Base-by-base conservation (phyloP, 768 basidiomycete genomes). In the Amanita brunnescens region DNA sequence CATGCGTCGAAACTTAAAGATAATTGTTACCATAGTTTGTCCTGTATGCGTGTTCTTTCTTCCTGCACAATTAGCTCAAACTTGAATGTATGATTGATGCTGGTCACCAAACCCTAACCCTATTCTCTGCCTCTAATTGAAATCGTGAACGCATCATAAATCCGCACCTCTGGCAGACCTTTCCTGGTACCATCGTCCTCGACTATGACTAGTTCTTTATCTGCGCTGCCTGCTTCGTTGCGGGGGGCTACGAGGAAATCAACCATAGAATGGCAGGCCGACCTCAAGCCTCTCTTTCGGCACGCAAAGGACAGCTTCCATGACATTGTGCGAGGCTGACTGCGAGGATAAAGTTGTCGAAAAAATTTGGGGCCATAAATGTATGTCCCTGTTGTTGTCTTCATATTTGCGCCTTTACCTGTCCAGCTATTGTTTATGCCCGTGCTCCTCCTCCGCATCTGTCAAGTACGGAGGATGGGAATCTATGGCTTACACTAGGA, bases 381-480 rank as follows among this genome's bases (percentile, higher is more conserved):
- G 93, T 95, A 30, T 13, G 79, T 64, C 23, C 41, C 38, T 30
- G 9, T 38, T 21, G 16, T 32, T 16, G 29, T 7, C 21, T 35
- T 18, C 33, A 23, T 20, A 41, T 21, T 29, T 29, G n/a, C 26
- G 33, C 38, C 44, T 44, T 49, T 20, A 37, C 12, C 49, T 23
- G 6, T 47, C 30, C 0, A 96, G 97, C 57, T n/a, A n/a, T n/a
- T n/a, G n/a, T n/a, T n/a, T n/a, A n/a, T n/a, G n/a, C n/a, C n/a
- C n/a, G n/a, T n/a, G 91, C 92, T 37, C 85, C 94, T 49, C 93
- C 93, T 13, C 91, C 92, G n/a, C n/a, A n/a, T n/a, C n/a, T n/a
- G n/a, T n/a, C n/a, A n/a, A n/a, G n/a, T n/a, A n/a, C n/a, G n/a
- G n/a, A n/a, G n/a, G n/a, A n/a, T n/a, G n/a, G n/a, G n/a, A n/a